These are phyloP conservation scores for Fagopyrum homotropicum DNA, from an alignment of 148 eudicot species.

Conservation along the genomic window DNA sequence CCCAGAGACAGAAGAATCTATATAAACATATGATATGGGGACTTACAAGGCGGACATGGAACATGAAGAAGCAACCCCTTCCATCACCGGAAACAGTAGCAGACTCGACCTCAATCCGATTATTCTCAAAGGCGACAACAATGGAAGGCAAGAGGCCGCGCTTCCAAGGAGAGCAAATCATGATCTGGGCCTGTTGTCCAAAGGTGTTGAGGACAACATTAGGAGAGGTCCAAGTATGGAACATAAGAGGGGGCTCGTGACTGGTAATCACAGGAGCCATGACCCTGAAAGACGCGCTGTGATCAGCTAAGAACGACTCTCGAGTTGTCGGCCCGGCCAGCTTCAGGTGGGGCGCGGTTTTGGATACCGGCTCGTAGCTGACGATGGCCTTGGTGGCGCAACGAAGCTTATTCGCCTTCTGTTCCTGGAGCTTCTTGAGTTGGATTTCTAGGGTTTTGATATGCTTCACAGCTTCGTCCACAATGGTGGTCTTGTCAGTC, in stretches of 20 bases:
- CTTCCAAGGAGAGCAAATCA: conserved; percentile 38
- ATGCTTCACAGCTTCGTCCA: conserved; percentile 64
- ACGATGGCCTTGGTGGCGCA: neutral
- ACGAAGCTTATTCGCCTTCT: conserved; percentile 44
- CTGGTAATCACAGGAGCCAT: neutral
- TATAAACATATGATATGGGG: neutral
- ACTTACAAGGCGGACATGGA: conserved; percentile 40
- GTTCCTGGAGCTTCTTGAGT: conserved; percentile 44
- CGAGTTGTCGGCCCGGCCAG: conserved; percentile 21
- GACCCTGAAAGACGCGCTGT: neutral
- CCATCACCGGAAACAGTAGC: conserved; percentile 42
- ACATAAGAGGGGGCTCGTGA: conserved; percentile 24
- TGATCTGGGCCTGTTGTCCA: conserved; percentile 54
- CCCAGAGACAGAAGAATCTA: no score
- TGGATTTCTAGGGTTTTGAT: conserved; percentile 44
- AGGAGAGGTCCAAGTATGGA: conserved; percentile 52
- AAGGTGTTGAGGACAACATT: conserved; percentile 57
- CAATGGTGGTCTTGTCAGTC: conserved; percentile 69
- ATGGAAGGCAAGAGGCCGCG: conserved; percentile 36
- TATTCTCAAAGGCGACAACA: conserved; percentile 53
- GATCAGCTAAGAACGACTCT: conserved; percentile 64
- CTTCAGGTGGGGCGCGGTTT: conserved; percentile 12
- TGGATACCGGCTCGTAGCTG: conserved; percentile 3
- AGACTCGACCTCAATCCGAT: conserved; percentile 36
- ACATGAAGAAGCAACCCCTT: conserved; percentile 33